Base-by-base conservation (phyloP, 2,329 filamentous ascomycete species). In the Fusarium penzigii region DNA sequence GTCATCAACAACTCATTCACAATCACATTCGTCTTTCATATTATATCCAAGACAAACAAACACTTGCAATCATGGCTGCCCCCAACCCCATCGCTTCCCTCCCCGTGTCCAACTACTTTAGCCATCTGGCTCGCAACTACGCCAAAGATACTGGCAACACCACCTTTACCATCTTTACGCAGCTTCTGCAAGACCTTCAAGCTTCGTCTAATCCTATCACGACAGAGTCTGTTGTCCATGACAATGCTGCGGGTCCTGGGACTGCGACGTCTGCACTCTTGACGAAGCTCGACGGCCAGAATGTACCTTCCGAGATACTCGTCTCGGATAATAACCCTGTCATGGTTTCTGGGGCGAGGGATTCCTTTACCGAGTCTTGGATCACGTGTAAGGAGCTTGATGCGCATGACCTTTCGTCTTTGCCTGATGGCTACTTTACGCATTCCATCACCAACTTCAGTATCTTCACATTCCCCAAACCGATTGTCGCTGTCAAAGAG, bases 191-290 rank as follows among this genome's bases (percentile, higher is more conserved):
- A 7, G 56, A 63, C 2, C 56, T 69, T 4, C 48, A 57, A 14
- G 42, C 44, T 3, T 45, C 40, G 13, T 49, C 29, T 0, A 36
- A 36, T 36, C 61, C 62, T 9, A 53, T 70, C 11, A 62, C 44
- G 7, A 54, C 59, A 11, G 42, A 56, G 2, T 69, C 67, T 0
- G 39, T 62, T 7, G 51, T 70, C 7, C 69, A 70, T 46, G 69
- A 71, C 40, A 70, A 65, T 47, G 69, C 68, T 9, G 66, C 68
- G 6, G 68, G 69, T 0, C 69, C 69, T 0, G 69, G 69, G 8
- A 66, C 65, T 2, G 68, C 65, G 13, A 57, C 69, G 1, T 58
- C 65, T 2, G 59, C 64, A 25, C 42, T 71, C 7, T n/a, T 63
- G 9, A 52, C 55, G 2, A 53, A 34, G 1, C 16, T 63, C 9